Base-by-base conservation (phyloP, 2,329 filamentous ascomycete genomes). In the Aaosphaeria arxii region DNA sequence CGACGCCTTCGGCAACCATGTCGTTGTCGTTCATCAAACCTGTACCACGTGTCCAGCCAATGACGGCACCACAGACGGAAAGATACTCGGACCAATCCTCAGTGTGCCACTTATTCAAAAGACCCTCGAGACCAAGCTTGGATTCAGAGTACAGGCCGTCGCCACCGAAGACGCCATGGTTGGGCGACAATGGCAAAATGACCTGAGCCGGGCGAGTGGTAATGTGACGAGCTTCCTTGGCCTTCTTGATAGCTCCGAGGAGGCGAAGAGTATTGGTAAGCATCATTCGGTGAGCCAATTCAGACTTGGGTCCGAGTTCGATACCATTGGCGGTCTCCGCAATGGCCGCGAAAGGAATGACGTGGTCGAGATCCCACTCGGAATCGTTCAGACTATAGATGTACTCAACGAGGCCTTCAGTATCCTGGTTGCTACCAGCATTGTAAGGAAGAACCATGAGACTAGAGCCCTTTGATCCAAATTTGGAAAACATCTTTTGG, bases 21-120 rank as follows among this genome's bases (percentile, higher is more conserved):
- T 75, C 69, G 50, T 76, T 75, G 32, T 55, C 64, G 1, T 54
- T 61, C 74, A 77, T 77, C 5, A 76, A 52, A 3, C 67, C 66
- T 1, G 74, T 76, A 5, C 72, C 72, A 35, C 72, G 60, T 7
- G 73, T 75, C 73, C 73, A 76, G 6, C 74, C 74, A 40, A 76
- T 75, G 7, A 70, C 57, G 4, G 65, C 69, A 11, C 72, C 73
- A 43, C 70, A 72, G 5, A 75, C 53, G 2, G 63, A 64, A 7
- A 75, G 40, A 44, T 72, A 73, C 1, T 67, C 55, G 46, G 49
- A 39, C 72, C 71, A 74, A 40, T 54, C 53, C 47, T 74, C 71
- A 1, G 69, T 69, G 24, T 57, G 54, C 56, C 58, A 70, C 33
- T 60, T 61, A 38, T 70, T 65, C 17, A 73, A 51, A 11, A 73